Evolutionary conservation across 495 filamentous ascomycete species (phyloP), one percentile per base, ranked within the genome.

Genomic region (Hyaloscypha hepaticicola): DNA sequence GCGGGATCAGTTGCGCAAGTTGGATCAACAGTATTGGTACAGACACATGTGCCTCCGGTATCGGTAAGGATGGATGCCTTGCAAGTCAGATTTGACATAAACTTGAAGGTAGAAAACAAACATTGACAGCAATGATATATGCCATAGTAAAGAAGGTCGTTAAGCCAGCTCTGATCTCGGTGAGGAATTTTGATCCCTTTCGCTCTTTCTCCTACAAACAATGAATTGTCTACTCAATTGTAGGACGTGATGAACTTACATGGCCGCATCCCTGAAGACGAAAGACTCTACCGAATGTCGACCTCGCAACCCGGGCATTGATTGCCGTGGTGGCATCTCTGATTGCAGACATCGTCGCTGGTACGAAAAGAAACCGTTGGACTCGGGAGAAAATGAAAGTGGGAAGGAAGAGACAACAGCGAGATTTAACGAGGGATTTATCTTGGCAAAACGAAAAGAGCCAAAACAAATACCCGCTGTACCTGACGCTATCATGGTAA

Each of bases 141-240:
- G 90, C 90, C 90, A 93, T 93, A 68, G 90, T 89, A 76, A 92
- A 92, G 80, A 93, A 92, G 52, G 90, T 90, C 29, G 90, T 89
- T 2, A 93, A 73, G 56, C 90, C 90, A 65, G 89, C 90, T 58
- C 90, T 86, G 53, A 92, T 74, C 76, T 93, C 90, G 24, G 89
- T 93, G 67, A 90, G 85, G 79, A 93, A 92, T 68, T 81, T 81
- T n/a, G 87, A 85, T 0, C 87, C 88, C 70, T 90, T 91, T 26
- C 90, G 82, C 71, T 89, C 88, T 70, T 77, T 73, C 24, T 60
- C 49, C 70, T 72, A 31, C 22, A 14, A 24, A 29, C 14, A 24
- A n/a, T 70, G 38, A 68, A 58, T 45, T n/a, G 12, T 45, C 38
- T 6, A 33, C 31, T 16, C 1, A 8, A 45, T 14, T 16, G 16